These are phyloP conservation scores for Cubamyces sp. DNA, from an alignment of 768 basidiomycete species.

Conservation along the genomic window DNA sequence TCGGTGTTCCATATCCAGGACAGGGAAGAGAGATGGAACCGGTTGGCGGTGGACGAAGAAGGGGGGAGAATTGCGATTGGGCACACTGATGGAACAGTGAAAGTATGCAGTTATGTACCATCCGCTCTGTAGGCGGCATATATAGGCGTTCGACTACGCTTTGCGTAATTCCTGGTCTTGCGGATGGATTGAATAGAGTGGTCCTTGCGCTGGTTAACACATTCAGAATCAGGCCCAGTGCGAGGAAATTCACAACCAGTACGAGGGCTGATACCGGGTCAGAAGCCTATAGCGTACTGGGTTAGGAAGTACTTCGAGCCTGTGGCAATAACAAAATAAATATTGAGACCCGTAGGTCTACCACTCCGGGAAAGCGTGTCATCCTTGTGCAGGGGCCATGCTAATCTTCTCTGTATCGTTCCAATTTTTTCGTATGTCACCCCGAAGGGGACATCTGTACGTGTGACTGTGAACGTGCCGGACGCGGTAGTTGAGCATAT, in stretches of 20 bases:
- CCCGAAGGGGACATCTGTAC: conserved; percentile 74
- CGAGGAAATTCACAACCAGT: not conserved
- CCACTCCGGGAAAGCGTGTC: conserved; percentile 98
- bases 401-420: conserved; percentile 99
- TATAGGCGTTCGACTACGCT: no score
- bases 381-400: conserved; percentile 99
- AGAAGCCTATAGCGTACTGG: no score
- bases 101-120: conserved; percentile 50
- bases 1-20: conserved; percentile 53
- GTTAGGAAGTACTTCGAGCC: no score
- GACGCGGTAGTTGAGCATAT: not conserved
- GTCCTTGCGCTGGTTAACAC: no score
- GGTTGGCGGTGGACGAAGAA: conserved; percentile 44
- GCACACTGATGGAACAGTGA: conserved; percentile 48
- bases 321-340: conserved; percentile 41
- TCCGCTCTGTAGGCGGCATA: no score
- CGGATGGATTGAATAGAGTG: no score
- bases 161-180: no score
- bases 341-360: conserved; percentile 54
- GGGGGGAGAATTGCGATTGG: conserved; percentile 43
- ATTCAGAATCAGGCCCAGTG: no score
- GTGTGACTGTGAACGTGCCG: not conserved
- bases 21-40: conserved; percentile 53
- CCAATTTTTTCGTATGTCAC: conserved; percentile 98
- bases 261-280: no score